Percentiles rank a stretch among this genome's conserved stretches.
Conservation (phyloP, 176 grass and related monocot genomes). For the Musa schizocarpa region DNA sequence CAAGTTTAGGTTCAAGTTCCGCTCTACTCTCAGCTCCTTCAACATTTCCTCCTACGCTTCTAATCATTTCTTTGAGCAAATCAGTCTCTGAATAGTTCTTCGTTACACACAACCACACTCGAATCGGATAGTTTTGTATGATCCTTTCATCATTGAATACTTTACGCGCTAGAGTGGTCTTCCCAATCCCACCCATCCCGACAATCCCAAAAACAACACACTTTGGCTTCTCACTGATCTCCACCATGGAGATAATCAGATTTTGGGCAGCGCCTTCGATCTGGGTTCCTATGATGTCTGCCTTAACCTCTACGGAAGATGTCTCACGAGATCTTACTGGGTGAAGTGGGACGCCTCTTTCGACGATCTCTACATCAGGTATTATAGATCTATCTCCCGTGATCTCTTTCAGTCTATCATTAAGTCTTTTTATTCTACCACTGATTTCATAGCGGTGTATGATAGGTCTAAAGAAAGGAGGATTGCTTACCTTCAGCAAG, state of each 20-base stretch:
- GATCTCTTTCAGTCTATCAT: neutral
- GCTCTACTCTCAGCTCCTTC: neutral
- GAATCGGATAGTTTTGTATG: neutral
- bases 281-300: neutral
- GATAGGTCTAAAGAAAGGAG: neutral
- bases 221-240: neutral
- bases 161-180: no score
- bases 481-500: neutral
- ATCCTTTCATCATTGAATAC: neutral
- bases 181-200: conserved; percentile 4
- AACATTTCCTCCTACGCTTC: neutral
- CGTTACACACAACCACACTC: neutral
- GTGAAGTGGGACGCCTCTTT: no score
- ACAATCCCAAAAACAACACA: neutral
- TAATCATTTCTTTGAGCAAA: neutral
- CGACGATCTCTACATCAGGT: neutral
- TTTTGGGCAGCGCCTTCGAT: neutral
- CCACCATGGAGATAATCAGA: neutral
- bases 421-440: neutral
- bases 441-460: neutral
- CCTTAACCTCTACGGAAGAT: neutral
- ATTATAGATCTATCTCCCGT: neutral
- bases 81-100: neutral
- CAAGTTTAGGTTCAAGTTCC: neutral
- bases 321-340: neutral